Evolutionary conservation across 257 asterid genomes (phyloP), one percentile per base, ranked within the genome.

Genomic region (Cynanchum wilfordii): DNA sequence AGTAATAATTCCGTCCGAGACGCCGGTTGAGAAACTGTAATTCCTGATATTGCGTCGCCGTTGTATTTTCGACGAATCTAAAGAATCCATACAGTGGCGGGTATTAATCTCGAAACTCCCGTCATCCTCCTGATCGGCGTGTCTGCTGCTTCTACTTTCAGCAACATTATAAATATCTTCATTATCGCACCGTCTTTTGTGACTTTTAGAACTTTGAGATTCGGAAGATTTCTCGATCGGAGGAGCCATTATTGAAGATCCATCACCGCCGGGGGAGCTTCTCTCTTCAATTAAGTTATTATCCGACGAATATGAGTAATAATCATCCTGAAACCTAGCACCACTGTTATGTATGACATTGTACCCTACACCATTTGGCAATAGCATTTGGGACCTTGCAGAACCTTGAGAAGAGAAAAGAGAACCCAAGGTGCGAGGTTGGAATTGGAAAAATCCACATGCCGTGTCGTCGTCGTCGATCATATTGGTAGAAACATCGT

Each of bases 351-450:
- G 74, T 24, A 78, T 68, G 59, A 71, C 55, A 51, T 86, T 77
- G 49, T 81, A 77, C 24, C 82, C 86, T 59, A 67, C 74, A 65
- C 71, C 58, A 27, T 76, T 79, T 58, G 92, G 82, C 62, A 82
- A 63, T 24, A 77, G 82, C 45, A 81, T 86, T 20, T 83, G 86
- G 81, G 77, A 79, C 75, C 94, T 79, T 49, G 78, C 82, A 12
- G 88, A 71, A 73, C 70, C 81, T 68, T 88, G 91, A 58, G 93
- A 80, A 1, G 92, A 76, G 72, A 89, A 85, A 25, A 88, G 73
- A 19, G 96, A 75, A 45, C 94, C 96, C 82, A 88, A 74, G 52
- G 86, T 86, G 27, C 97, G 88, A 0, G 97, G 98, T 45, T 70
- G 92, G 81, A 92, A 92, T 79, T 83, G 78, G 82, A 92, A 92